Base-by-base conservation (phyloP, 805 yeast genomes). In the Wickerhamiella azyma region DNA sequence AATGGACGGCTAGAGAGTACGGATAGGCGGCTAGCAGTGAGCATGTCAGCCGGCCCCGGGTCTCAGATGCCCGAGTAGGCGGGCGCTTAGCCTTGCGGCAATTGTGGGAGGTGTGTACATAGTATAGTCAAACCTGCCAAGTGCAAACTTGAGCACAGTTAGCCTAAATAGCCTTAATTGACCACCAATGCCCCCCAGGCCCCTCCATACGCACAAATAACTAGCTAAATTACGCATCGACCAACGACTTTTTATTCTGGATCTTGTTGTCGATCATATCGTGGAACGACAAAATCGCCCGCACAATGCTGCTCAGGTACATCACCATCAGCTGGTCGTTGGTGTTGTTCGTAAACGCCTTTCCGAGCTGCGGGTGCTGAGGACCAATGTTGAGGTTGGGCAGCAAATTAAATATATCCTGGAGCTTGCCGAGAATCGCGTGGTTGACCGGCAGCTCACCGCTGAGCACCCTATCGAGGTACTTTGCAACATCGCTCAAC, bases 241-340 rank as follows among this genome's bases (percentile, higher is more conserved):
- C 38, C 13, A 35, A 10, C 24, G 10, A 2, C 59, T 24, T 17
- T 29, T 78, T 80, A 63, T 86, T 86, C 55, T 83, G 85, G 53
- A 92, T 79, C 66, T 92, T 92, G 67, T 94, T 94, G 58, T 92
- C 97, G 60, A 92, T 92, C 63, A 92, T 74, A 62, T 92, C 94
- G 65, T 92, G 95, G 74, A 92, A 89, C 9, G 97, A 94, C 59
- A 92, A 82, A 57, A 94, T 88, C 5, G 97, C 83, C 60, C 97
- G 76, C 19, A 92, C 95, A 57, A 92, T 69, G 43, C 89, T 80
- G 57, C 92, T 76, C 53, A 92, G 77, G 62, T 94, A 94, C 21
- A 92, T 77, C 59, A 85, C 74, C 98, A 94, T 89, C 55, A 94
- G 70, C 64, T 92, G 94, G 60, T 92, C 99, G 60, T 92, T 94